Evolutionary conservation across 2,329 filamentous ascomycete genomes (phyloP), one percentile per base, ranked within the genome.

Genomic region (Nemania sp.): DNA sequence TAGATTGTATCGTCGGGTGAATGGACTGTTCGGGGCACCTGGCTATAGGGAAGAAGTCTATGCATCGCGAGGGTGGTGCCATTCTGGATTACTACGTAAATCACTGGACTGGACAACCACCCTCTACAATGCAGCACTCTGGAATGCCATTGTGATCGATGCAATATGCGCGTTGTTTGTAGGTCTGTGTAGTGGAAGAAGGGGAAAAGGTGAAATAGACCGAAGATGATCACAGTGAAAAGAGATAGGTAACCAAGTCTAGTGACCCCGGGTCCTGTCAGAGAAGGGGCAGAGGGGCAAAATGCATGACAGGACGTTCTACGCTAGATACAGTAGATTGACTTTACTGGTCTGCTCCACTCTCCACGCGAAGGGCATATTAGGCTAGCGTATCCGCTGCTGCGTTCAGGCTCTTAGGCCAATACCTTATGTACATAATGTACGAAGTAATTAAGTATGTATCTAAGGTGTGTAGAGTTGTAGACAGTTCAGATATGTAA

Each of bases 61-160:
- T 66, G 60, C 69, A 73, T 73, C 70, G 69, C 68, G 77, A 80
- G 77, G 77, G 77, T 79, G 78, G 77, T 78, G 74, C 80, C 81
- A 82, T 83, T 70, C 74, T 61, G 73, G 73, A 76, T 57, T 54
- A 50, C 44, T 31, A 72, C 65, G 72, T 66, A 67, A 68, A 68
- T 70, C 48, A 28, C 40, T 48, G 71, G 68, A 72, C 64, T 41
- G 66, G 66, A 73, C 68, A 68, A 71, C 79, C 77, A 81, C 78
- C 78, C 77, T 80, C 76, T 80, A 82, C 61, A 77, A 77, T 57
- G 73, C 74, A 78, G 73, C 73, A 72, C 68, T 69, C 70, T 71
- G 69, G 49, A 72, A 65, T 60, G 66, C 71, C 70, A 82, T 82
- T 60, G 57, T 77, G 66, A 70, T 68, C 23, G 61, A 66, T 67